phyloP scores from a whole-genome alignment of 1,284 basidiomycete species.

The Pisolithus thermaeus region DNA sequence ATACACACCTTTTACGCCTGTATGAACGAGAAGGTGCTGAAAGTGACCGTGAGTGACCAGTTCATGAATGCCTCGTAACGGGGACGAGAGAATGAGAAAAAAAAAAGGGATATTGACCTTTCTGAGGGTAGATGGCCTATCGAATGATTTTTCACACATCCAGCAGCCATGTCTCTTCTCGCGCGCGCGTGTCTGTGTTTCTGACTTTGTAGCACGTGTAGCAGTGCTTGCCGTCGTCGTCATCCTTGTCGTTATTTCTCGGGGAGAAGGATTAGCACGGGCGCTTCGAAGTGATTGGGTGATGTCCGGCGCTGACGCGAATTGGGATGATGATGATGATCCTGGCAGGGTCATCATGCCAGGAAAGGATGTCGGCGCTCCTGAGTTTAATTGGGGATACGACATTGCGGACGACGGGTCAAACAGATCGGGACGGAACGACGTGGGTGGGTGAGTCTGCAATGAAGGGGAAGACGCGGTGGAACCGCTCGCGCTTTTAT shows the following conservation, averaged over 20 bases:
- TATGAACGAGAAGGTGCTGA: slow-evolving; percentile 74
- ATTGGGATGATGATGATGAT: slow-evolving; percentile 3
- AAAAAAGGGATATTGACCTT: slow-evolving; percentile 46
- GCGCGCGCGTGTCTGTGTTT: slow-evolving; percentile 31
- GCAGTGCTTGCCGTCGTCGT: slow-evolving; percentile 11
- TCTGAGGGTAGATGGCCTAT: slow-evolving; percentile 66
- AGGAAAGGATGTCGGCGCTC: slow-evolving; percentile 5
- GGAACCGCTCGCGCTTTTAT: slow-evolving; percentile 10
- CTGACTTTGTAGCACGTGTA: slow-evolving; percentile 26
- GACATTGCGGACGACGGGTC: slow-evolving; percentile 1
- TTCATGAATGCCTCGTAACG: slow-evolving; percentile 8
- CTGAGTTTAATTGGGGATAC: slow-evolving; percentile 4
- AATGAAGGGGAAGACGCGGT: slow-evolving; percentile 1
- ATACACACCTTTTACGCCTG: slow-evolving; percentile 66
- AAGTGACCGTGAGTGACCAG: slow-evolving; percentile 5
- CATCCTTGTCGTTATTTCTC: background rate
- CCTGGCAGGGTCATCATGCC: background rate
- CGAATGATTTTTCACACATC: slow-evolving; percentile 80
- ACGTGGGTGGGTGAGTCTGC: background rate
- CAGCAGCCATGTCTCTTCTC: slow-evolving; percentile 69
- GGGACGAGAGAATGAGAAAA: background rate
- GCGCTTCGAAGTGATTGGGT: slow-evolving; percentile 29
- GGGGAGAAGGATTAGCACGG: slow-evolving; percentile 10
- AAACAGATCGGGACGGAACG: slow-evolving; percentile 7
- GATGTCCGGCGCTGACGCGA: slow-evolving; percentile 16